Evolutionary conservation across 1,284 basidiomycete genomes (phyloP).

Genomic region (Marasmius tenuissimus): DNA sequence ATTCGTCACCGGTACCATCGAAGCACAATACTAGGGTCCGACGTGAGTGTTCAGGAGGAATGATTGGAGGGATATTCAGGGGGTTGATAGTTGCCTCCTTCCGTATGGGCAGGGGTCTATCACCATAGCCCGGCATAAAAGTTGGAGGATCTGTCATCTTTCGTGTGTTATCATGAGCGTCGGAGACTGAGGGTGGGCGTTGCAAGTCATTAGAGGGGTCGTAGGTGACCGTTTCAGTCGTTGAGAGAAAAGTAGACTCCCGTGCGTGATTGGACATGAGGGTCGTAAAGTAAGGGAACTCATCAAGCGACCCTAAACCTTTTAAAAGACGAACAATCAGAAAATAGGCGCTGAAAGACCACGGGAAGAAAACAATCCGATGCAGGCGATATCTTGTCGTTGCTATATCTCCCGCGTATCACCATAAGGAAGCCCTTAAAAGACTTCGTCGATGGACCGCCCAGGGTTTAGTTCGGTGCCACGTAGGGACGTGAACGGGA

Average conservation of each 20-base stretch:
- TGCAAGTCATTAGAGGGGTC: not conserved
- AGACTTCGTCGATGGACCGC: too few relatives aligned
- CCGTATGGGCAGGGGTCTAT: not conserved
- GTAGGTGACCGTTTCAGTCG: not conserved
- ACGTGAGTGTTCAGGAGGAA: not conserved
- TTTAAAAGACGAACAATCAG: too few relatives aligned
- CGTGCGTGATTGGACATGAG: not conserved
- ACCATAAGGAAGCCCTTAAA: too few relatives aligned
- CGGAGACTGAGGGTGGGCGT: not conserved
- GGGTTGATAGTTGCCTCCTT: constrained; percentile 2
- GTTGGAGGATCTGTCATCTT: not conserved
- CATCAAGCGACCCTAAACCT: too few relatives aligned
- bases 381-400: too few relatives aligned
- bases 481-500: too few relatives aligned
- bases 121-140: not conserved
- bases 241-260: not conserved
- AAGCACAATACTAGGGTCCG: constrained; percentile 27
- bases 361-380: too few relatives aligned
- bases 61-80: not conserved
- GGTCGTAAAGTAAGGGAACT: too few relatives aligned
- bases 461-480: too few relatives aligned
- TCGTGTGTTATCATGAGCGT: not conserved
- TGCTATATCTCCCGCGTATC: too few relatives aligned
- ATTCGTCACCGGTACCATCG: constrained; percentile 29
- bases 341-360: too few relatives aligned